phyloP scores from a whole-genome alignment of 1,139 yeast species.

The Scheffersomyces lignicola region DNA sequence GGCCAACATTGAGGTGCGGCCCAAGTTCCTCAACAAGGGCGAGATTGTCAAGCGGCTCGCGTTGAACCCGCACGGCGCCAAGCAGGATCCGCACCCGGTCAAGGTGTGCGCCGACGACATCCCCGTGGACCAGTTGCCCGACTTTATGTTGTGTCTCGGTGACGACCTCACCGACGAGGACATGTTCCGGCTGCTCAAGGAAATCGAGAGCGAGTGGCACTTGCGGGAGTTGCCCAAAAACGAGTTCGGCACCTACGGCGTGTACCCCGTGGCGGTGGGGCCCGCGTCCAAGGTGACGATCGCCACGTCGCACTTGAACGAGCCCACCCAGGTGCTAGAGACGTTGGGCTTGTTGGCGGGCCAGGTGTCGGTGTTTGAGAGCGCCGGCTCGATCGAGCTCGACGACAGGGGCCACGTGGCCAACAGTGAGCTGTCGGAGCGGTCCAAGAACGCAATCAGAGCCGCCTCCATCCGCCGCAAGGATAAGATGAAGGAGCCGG shows the following conservation, averaged over 20 bases:
- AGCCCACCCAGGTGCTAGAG: constrained; percentile 83
- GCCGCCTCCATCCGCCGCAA: constrained; percentile 26
- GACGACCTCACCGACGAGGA: constrained; percentile 98
- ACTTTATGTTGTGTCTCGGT: constrained; percentile 85
- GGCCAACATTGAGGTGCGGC: constrained; percentile 96
- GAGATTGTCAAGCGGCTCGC: constrained; percentile 87
- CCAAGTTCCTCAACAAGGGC: constrained; percentile 92
- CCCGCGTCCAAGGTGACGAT: constrained; percentile 88
- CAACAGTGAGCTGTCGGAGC: constrained; percentile 45
- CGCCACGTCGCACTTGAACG: constrained; percentile 85
- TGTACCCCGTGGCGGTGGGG: constrained; percentile 91
- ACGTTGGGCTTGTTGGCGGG: constrained; percentile 81
- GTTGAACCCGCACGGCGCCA: constrained; percentile 56
- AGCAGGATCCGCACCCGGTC: constrained; percentile 35
- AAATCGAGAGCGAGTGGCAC: constrained; percentile 54
- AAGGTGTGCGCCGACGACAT: constrained; percentile 20
- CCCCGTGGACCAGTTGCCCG: constrained; percentile 58
- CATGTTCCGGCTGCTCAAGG: constrained; percentile 79
- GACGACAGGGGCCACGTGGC: constrained; percentile 73
- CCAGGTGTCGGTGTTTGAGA: constrained; percentile 70
- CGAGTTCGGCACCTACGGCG: constrained; percentile 55
- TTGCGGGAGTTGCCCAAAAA: constrained; percentile 38
- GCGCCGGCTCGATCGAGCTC: constrained; percentile 70
- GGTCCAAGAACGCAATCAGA: constrained; percentile 39
- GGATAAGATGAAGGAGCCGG: constrained; percentile 3